Evolutionary conservation across 2,329 filamentous ascomycete genomes (phyloP).

Genomic region (Talaromyces sp.): DNA sequence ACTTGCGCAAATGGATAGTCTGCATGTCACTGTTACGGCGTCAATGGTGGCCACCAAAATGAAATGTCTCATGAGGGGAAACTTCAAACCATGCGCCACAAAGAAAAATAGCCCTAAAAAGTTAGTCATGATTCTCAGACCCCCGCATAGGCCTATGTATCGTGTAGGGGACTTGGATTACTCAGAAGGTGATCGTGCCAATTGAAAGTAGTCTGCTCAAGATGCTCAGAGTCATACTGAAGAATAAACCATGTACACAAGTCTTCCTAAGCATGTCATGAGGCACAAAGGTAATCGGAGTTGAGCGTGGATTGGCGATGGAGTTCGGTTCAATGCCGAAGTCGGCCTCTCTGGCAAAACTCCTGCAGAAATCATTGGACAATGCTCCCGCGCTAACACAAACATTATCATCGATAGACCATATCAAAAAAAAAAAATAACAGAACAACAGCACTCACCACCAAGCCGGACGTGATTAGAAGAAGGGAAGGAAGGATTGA

Average conservation of each 20-base stretch:
- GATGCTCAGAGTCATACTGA: too few relatives aligned
- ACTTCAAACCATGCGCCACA: neutral
- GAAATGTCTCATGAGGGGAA: slow-evolving; percentile 3
- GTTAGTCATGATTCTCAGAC: neutral
- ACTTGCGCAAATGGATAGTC: neutral
- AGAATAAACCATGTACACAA: too few relatives aligned
- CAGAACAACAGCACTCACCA: neutral
- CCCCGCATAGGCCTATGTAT: neutral
- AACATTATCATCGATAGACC: neutral
- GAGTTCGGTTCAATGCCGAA: neutral
- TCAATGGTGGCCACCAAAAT: neutral
- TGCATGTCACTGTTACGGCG: neutral
- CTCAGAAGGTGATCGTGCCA: too few relatives aligned
- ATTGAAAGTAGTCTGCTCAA: too few relatives aligned
- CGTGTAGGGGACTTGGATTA: too few relatives aligned
- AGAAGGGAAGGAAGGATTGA: neutral
- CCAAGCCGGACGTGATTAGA: neutral
- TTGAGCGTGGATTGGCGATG: neutral
- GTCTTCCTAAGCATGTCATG: too few relatives aligned
- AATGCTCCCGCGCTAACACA: neutral
- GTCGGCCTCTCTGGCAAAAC: neutral
- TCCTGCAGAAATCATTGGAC: neutral
- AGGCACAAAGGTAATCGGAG: neutral
- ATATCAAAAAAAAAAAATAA: neutral
- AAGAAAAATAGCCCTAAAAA: neutral